phyloP scores from a whole-genome alignment of 2,329 filamentous ascomycete species.

The Sarocladiaceae sp. region DNA sequence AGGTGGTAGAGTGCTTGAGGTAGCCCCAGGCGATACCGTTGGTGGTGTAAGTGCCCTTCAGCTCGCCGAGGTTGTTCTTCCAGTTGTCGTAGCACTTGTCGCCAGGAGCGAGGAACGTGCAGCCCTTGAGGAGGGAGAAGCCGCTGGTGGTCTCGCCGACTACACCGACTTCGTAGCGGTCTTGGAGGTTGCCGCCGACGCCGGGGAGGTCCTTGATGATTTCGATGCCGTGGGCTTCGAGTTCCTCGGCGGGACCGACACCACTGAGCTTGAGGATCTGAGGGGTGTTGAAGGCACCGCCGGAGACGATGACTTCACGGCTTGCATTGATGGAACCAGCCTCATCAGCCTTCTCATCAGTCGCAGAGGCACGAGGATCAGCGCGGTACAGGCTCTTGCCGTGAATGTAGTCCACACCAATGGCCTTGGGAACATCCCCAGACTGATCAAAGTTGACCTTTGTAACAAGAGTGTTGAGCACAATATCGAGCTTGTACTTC shows the following conservation, averaged over 20 bases:
- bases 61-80: conserved; percentile 17
- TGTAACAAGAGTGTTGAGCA: conserved; percentile 33
- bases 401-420: conserved; percentile 34
- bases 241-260: conserved; percentile 27
- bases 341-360: conserved; percentile 7
- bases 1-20: conserved; percentile 26
- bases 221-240: conserved; percentile 36
- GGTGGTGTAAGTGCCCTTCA: conserved; percentile 30
- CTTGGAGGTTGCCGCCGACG: conserved; percentile 13
- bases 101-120: conserved; percentile 19
- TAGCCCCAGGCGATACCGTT: conserved; percentile 52
- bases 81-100: conserved; percentile 30
- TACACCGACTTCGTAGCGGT: conserved; percentile 15
- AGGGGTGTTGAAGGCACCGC: conserved; percentile 32
- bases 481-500: conserved; percentile 35
- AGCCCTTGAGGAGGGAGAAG: conserved; percentile 20
- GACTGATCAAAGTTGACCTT: conserved; percentile 15
- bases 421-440: conserved; percentile 25
- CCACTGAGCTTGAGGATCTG: conserved; percentile 32
- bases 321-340: conserved; percentile 9
- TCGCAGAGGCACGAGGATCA: conserved; percentile 29
- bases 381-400: conserved; percentile 35
- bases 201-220: conserved; percentile 48
- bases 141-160: conserved; percentile 17
- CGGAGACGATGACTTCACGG: conserved; percentile 22